Conservation (phyloP, 2,329 filamentous ascomycete genomes). For the Cercospora beticola region DNA sequence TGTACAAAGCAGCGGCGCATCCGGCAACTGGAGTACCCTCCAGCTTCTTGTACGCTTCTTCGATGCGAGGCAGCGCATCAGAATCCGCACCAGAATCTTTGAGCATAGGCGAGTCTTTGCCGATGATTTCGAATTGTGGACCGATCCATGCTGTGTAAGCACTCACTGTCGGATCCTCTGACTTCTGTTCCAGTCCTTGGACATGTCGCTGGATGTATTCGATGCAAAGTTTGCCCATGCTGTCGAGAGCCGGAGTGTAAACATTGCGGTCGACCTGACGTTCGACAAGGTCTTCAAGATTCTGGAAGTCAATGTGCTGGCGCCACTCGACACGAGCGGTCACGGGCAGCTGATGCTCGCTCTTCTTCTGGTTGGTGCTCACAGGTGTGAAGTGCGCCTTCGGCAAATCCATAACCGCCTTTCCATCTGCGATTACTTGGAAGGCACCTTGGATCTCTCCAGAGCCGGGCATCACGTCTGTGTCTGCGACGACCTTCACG, state of each 20-base stretch:
- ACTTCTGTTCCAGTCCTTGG: neutral
- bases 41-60: neutral
- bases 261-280: neutral
- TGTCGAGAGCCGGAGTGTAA: neutral
- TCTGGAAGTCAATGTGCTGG: neutral
- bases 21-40: neutral
- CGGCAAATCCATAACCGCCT: neutral
- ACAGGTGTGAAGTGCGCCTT: neutral
- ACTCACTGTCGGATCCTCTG: neutral
- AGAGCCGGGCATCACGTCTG: neutral
- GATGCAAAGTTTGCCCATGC: neutral
- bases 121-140: neutral
- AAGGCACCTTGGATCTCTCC: neutral
- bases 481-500: neutral
- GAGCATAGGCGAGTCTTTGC: neutral
- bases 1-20: neutral
- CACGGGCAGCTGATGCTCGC: neutral
- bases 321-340: conserved; percentile 1
- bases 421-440: neutral
- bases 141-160: neutral
- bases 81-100: neutral
- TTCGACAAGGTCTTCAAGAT: neutral
- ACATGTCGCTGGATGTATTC: neutral
- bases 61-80: neutral
- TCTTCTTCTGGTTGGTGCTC: neutral